phyloP scores from a whole-genome alignment of 257 asterid genomes.

The Solanum commersonii region DNA sequence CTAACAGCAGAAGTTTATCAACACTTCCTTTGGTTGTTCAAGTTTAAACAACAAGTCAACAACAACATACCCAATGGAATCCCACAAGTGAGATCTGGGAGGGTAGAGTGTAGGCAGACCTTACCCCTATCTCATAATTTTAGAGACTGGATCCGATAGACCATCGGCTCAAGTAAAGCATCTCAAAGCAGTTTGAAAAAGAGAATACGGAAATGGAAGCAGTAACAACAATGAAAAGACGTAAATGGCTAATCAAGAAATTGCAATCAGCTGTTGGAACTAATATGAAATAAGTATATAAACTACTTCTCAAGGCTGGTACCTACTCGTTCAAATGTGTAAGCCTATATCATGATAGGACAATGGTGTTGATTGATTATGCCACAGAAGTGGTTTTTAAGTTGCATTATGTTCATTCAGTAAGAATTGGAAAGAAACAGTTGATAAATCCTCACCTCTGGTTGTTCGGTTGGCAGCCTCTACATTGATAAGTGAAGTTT shows the following conservation, averaged over 20 bases:
- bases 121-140: not conserved
- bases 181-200: not conserved
- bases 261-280: not conserved
- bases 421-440: not conserved
- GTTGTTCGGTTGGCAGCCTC: constrained; percentile 35
- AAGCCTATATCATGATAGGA: not conserved
- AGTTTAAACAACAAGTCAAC: not conserved
- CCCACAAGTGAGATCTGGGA: not conserved
- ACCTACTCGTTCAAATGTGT: not conserved
- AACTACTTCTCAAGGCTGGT: not conserved
- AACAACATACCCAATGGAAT: not conserved
- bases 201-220: not conserved
- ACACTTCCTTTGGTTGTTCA: not conserved
- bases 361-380: not conserved
- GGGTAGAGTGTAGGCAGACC: not conserved
- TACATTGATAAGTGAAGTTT: constrained; percentile 19
- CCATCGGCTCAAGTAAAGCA: not conserved
- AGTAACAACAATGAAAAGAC: not conserved
- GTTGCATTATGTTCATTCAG: not conserved
- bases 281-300: not conserved
- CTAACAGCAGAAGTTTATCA: not conserved
- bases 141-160: not conserved
- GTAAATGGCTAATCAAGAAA: not conserved
- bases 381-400: not conserved
- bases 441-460: constrained; percentile 32